These are phyloP conservation scores for Discostella stelligeroides DNA, from an alignment of 108 stramenopile genomes.

Conservation along the genomic window DNA sequence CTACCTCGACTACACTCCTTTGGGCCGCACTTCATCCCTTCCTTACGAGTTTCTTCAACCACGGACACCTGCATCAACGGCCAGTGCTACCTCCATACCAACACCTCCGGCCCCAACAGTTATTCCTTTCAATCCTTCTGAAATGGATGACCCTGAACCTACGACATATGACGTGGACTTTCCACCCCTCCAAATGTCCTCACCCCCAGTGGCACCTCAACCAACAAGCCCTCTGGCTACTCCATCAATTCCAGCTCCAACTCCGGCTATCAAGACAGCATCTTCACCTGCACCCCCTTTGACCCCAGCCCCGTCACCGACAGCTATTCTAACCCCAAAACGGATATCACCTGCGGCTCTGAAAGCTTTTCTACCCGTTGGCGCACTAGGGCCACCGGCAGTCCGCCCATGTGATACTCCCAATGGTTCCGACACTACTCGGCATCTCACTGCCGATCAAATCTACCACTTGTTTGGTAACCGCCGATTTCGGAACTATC, in stretches of 20 bases:
- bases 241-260: too few species aligned
- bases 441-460: background rate
- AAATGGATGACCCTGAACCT: background rate
- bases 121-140: background rate
- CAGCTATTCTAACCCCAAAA: too few species aligned
- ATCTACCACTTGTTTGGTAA: background rate
- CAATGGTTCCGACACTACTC: background rate
- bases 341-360: background rate
- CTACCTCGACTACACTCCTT: constrained; percentile 1
- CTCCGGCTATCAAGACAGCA: too few species aligned
- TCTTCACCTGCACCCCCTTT: too few species aligned
- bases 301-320: background rate
- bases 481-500: background rate
- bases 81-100: background rate
- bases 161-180: background rate
- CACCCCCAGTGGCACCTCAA: too few species aligned
- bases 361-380: too few species aligned
- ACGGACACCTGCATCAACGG: background rate
- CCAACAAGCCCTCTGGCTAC: too few species aligned
- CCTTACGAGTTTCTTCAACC: background rate
- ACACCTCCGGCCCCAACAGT: too few species aligned
- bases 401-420: background rate
- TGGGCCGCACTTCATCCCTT: background rate
- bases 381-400: background rate
- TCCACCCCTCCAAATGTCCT: background rate